Conservation (phyloP, 495 filamentous ascomycete genomes). For the Xylaria scruposa region DNA sequence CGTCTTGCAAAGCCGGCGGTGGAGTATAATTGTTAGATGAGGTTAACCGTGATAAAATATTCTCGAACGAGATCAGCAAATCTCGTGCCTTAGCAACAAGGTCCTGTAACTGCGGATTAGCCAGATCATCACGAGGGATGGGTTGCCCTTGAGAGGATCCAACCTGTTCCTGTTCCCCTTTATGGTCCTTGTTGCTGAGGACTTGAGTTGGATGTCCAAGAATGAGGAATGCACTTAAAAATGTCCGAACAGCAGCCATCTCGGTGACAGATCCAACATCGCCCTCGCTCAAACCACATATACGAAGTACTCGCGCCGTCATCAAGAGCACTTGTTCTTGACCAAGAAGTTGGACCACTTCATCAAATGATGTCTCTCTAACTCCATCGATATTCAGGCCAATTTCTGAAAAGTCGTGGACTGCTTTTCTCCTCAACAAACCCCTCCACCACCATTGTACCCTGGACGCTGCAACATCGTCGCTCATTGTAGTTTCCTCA, state of each 20-base stretch:
- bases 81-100: slow-evolving; percentile 87
- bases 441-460: slow-evolving; percentile 84
- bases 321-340: slow-evolving; percentile 72
- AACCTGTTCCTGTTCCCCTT: slow-evolving; percentile 74
- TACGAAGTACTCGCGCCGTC: slow-evolving; percentile 74
- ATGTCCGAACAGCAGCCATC: slow-evolving; percentile 83
- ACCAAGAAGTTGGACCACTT: slow-evolving; percentile 77
- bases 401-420: slow-evolving; percentile 71
- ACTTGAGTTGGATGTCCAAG: slow-evolving; percentile 92
- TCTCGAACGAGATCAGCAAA: slow-evolving; percentile 82
- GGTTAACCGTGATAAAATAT: slow-evolving; percentile 65
- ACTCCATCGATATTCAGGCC: slow-evolving; percentile 77
- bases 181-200: slow-evolving; percentile 80
- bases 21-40: slow-evolving; percentile 60
- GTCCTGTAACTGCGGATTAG: slow-evolving; percentile 70
- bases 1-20: slow-evolving; percentile 64
- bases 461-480: slow-evolving; percentile 70
- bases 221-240: slow-evolving; percentile 91
- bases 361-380: slow-evolving; percentile 78
- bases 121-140: slow-evolving; percentile 57
- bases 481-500: slow-evolving; percentile 61
- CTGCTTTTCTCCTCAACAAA: slow-evolving; percentile 61
- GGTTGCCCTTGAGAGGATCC: slow-evolving; percentile 51
- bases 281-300: slow-evolving; percentile 78
- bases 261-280: slow-evolving; percentile 71